Conservation (phyloP, 2,329 filamentous ascomycete genomes). For the Fusarium sp. region DNA sequence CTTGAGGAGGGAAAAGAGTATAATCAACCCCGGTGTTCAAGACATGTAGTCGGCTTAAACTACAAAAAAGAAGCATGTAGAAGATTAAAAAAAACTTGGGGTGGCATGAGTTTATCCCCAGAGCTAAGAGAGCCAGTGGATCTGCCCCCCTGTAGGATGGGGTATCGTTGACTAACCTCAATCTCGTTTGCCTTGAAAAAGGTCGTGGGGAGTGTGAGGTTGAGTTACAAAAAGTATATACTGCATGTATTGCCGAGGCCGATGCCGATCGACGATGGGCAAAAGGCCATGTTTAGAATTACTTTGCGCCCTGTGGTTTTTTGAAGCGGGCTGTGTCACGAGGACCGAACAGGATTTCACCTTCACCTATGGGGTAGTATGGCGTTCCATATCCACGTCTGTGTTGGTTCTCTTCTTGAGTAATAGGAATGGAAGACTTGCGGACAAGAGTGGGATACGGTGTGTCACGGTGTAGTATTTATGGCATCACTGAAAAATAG, state of each 20-base stretch:
- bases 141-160: constrained; percentile 17
- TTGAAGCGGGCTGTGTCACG: constrained; percentile 26
- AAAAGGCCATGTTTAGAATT: constrained; percentile 29
- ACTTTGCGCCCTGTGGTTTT: constrained; percentile 32
- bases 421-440: constrained; percentile 9
- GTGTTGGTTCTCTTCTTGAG: constrained; percentile 15
- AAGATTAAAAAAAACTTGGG: constrained; percentile 31
- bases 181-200: constrained; percentile 44
- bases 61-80: constrained; percentile 19
- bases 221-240: neutral
- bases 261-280: constrained; percentile 21
- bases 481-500: constrained; percentile 11
- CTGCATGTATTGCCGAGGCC: constrained; percentile 3
- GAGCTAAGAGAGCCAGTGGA: constrained; percentile 13
- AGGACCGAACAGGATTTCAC: constrained; percentile 19
- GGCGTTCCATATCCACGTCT: constrained; percentile 7
- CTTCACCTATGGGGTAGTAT: neutral
- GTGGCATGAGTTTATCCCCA: constrained; percentile 41
- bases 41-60: constrained; percentile 24
- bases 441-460: neutral
- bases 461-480: constrained; percentile 18
- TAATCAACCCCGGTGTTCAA: constrained; percentile 7
- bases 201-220: constrained; percentile 31
- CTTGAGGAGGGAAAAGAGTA: constrained; percentile 13
- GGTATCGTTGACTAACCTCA: constrained; percentile 42